These are phyloP conservation scores for Lizonia empirigonia DNA, from an alignment of 2,329 filamentous ascomycete species.

Conservation along the genomic window DNA sequence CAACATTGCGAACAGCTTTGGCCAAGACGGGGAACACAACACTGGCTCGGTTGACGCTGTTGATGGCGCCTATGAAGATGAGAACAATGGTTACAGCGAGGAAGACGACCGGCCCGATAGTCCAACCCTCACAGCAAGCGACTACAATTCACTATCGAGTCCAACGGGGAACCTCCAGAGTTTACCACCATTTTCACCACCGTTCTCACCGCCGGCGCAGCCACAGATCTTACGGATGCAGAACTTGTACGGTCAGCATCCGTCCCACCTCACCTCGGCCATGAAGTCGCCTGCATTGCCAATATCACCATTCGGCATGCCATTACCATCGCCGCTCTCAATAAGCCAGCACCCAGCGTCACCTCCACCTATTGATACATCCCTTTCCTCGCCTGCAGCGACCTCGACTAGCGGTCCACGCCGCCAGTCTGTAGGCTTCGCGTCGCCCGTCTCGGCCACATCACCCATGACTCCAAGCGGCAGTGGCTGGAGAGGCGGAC, in stretches of 20 bases:
- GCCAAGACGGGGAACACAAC: conserved; percentile 28
- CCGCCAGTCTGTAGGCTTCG: conserved; percentile 39
- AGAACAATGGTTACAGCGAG: conserved; percentile 19
- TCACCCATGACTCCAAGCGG: conserved; percentile 42
- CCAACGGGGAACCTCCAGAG: conserved; percentile 20
- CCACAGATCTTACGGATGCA: conserved; percentile 31
- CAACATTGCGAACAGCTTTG: conserved; percentile 23
- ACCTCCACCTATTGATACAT: conserved; percentile 32
- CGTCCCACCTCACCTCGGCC: conserved; percentile 8
- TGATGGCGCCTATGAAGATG: conserved; percentile 35
- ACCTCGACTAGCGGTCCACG: conserved; percentile 30
- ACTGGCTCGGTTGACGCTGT: conserved; percentile 34
- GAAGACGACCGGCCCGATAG: conserved; percentile 34
- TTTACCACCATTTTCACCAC: conserved; percentile 13
- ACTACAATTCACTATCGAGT: conserved; percentile 39
- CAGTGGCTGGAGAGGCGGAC: conserved; percentile 37
- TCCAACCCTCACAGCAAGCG: conserved; percentile 39
- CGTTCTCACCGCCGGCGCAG: conserved; percentile 20
- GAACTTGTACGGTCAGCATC: conserved; percentile 22
- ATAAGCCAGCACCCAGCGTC: conserved; percentile 26
- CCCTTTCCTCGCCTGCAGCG: conserved; percentile 32
- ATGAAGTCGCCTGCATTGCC: conserved; percentile 31
- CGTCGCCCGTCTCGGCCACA: conserved; percentile 41
- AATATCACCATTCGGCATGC: conserved; percentile 32
- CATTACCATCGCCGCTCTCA: conserved; percentile 33